A percentile compares a stretch with the other conserved stretches of the same genome.
phyloP scores from a whole-genome alignment of 2,329 filamentous ascomycete species.

The Colletotrichum trifolii region DNA sequence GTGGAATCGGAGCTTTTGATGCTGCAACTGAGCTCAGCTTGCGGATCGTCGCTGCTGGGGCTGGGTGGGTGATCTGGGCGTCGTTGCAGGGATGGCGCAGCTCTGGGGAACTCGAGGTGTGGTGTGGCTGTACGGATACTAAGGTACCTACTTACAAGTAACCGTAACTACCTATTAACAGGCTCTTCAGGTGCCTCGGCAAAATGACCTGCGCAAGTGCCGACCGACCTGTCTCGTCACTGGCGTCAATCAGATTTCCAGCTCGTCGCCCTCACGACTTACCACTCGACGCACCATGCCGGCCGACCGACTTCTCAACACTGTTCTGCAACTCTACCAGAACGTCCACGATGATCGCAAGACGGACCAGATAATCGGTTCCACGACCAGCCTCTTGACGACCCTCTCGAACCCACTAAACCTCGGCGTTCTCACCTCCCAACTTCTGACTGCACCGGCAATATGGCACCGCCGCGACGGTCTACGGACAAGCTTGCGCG shows the following conservation, averaged over 20 bases:
- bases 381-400: slow-evolving; percentile 74
- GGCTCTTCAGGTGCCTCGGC: slow-evolving; percentile 42
- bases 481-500: slow-evolving; percentile 70
- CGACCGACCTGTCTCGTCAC: slow-evolving; percentile 24
- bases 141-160: too few relatives aligned
- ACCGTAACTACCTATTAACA: slow-evolving; percentile 12
- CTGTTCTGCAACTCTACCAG: slow-evolving; percentile 70
- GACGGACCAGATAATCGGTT: slow-evolving; percentile 70
- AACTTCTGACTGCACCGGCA: slow-evolving; percentile 77
- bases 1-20: slow-evolving; percentile 16
- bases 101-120: slow-evolving; percentile 22
- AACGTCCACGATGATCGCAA: slow-evolving; percentile 61
- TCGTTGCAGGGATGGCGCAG: slow-evolving; percentile 33
- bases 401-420: slow-evolving; percentile 81
- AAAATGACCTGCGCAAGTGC: slow-evolving; percentile 34
- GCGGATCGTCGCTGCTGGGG: slow-evolving; percentile 24
- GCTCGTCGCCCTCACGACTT: too few relatives aligned
- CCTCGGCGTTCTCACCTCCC: slow-evolving; percentile 76
- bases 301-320: slow-evolving; percentile 73
- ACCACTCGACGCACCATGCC: slow-evolving; percentile 62
- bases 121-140: background rate
- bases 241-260: slow-evolving; percentile 1
- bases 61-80: slow-evolving; percentile 15
- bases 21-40: background rate
- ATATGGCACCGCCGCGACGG: slow-evolving; percentile 74